Percentiles rank a stretch among this genome's conserved stretches.
phyloP scores from a whole-genome alignment of 2,329 filamentous ascomycete species.

The Xylaria sp. region DNA sequence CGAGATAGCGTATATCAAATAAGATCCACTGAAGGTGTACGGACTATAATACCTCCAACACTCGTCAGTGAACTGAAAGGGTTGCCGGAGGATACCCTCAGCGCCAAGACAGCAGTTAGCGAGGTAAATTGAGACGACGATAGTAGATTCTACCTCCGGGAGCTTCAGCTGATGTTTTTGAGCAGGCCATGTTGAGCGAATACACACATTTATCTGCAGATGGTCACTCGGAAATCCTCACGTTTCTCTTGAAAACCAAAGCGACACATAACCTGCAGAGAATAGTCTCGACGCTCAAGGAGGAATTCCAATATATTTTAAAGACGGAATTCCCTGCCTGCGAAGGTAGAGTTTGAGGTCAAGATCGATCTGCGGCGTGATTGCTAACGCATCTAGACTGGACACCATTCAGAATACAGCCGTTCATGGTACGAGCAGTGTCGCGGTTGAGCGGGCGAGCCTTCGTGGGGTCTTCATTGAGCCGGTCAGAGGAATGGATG shows the following conservation, averaged over 20 bases:
- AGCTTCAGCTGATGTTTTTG: not conserved
- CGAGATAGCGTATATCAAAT: constrained; percentile 63
- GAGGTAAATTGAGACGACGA: constrained; percentile 52
- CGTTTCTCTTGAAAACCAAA: constrained; percentile 59
- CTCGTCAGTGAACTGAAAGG: constrained; percentile 60
- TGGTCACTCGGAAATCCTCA: constrained; percentile 58
- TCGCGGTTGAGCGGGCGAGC: constrained; percentile 65
- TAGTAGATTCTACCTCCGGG: not conserved
- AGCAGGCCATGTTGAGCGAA: constrained; percentile 61
- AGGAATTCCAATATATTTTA: constrained; percentile 60
- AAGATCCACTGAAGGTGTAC: constrained; percentile 62
- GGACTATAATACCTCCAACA: constrained; percentile 60
- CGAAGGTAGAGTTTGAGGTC: constrained; percentile 48
- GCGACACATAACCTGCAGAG: constrained; percentile 61
- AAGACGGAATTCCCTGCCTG: constrained; percentile 62
- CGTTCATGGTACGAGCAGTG: constrained; percentile 63
- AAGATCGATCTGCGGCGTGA: constrained; percentile 26
- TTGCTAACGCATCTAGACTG: constrained; percentile 57
- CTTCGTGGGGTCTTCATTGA: constrained; percentile 63
- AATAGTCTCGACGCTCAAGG: constrained; percentile 59
- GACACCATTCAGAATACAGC: constrained; percentile 65
- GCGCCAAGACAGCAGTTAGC: constrained; percentile 60
- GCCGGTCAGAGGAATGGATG: constrained; percentile 66
- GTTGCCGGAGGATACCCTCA: constrained; percentile 61
- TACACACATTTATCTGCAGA: constrained; percentile 64